Percentiles rank a stretch among this genome's conserved stretches.
Conservation (phyloP, 441 rosid species). For the Viola pubescens region DNA sequence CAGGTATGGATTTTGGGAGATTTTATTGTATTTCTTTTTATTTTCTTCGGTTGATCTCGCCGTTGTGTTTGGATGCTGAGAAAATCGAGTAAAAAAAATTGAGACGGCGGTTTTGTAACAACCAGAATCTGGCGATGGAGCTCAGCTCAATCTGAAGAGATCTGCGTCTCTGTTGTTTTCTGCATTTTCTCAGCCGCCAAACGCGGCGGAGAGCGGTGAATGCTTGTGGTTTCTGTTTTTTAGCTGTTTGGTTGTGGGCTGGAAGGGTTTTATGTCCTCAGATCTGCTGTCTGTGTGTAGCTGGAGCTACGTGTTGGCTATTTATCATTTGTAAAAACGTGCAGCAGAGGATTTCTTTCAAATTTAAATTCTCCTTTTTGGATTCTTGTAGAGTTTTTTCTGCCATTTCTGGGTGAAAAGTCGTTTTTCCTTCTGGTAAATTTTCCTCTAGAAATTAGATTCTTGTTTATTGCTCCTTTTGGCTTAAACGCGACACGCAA, state of each 20-base stretch:
- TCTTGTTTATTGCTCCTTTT: neutral
- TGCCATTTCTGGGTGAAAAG: neutral
- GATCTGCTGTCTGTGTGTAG: slow-evolving; percentile 18
- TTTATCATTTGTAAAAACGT: neutral
- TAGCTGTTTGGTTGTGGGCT: too few species aligned
- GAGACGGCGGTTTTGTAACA: neutral
- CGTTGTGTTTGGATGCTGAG: slow-evolving; percentile 14
- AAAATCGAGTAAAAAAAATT: neutral
- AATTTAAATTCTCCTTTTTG: neutral
- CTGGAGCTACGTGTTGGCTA: neutral
- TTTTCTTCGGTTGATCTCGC: slow-evolving; percentile 12
- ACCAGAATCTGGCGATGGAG: too few species aligned
- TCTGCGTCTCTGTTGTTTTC: slow-evolving; percentile 6
- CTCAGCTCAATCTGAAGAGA: slow-evolving; percentile 6
- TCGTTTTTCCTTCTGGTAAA: neutral
- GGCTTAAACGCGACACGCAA: neutral
- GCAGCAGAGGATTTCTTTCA: neutral
- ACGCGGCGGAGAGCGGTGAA: neutral
- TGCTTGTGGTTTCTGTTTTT: slow-evolving; percentile 3
- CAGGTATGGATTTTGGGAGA: neutral
- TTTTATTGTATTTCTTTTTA: neutral
- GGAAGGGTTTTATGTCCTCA: neutral
- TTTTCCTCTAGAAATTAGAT: neutral
- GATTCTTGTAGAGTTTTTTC: neutral
- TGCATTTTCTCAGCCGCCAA: neutral